Evolutionary conservation across 306 rosid species (phyloP).

Genomic region (Gillenia trifoliata): DNA sequence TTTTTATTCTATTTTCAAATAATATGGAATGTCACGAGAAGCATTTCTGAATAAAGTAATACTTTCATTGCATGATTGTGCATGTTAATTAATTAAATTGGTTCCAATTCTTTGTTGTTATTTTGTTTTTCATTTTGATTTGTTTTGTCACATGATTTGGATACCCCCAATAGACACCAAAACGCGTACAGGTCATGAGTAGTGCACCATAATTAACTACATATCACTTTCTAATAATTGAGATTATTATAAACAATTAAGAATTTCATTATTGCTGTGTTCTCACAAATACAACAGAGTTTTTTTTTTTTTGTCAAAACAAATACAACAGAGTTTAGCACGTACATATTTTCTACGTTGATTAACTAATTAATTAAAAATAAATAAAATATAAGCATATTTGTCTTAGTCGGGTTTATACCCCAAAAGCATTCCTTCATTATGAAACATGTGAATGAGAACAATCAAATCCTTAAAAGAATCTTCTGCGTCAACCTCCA

Average conservation of each 20-base stretch:
- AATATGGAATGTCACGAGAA: slow-evolving; percentile 71
- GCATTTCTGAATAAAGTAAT: slow-evolving; percentile 46
- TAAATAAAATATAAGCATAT: not conserved
- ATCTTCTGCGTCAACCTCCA: slow-evolving; percentile 43
- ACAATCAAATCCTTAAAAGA: slow-evolving; percentile 41
- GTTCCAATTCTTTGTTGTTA: slow-evolving; percentile 15
- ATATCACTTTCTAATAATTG: slow-evolving; percentile 1
- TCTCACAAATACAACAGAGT: not conserved
- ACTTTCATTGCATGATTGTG: slow-evolving; percentile 42
- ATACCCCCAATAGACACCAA: slow-evolving; percentile 30
- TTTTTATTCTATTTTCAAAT: slow-evolving; percentile 11
- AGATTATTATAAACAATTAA: slow-evolving; percentile 2
- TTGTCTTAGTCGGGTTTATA: slow-evolving; percentile 6
- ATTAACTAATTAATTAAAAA: not conserved
- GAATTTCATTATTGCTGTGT: not conserved
- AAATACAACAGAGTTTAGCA: not conserved
- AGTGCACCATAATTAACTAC: slow-evolving; percentile 20
- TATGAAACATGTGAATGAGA: slow-evolving; percentile 43
- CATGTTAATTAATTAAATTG: slow-evolving; percentile 20
- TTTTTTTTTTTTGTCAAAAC: too few relatives aligned
- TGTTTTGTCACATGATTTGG: slow-evolving; percentile 23
- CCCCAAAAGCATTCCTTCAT: slow-evolving; percentile 20
- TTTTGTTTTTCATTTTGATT: slow-evolving; percentile 26
- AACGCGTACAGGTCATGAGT: slow-evolving; percentile 45
- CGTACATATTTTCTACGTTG: not conserved